These are phyloP conservation scores for Neoarthrinium moseri DNA, from an alignment of 2,329 filamentous ascomycete species.

Conservation along the genomic window DNA sequence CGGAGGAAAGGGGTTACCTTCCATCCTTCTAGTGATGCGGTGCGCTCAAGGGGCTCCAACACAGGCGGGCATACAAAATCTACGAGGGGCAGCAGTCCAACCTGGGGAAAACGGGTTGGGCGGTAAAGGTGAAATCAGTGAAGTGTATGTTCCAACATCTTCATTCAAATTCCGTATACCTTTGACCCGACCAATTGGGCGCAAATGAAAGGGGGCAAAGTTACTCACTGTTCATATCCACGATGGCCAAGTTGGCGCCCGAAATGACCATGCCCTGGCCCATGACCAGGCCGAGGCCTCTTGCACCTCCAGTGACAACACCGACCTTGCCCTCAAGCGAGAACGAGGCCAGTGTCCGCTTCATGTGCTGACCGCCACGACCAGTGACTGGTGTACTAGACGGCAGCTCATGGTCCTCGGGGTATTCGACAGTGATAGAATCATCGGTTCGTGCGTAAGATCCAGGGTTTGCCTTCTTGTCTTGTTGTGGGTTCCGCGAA, in stretches of 20 bases:
- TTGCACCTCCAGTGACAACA: constrained; percentile 85
- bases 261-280: constrained; percentile 86
- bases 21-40: not conserved
- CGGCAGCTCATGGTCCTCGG: constrained; percentile 71
- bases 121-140: not conserved
- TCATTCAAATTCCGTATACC: not conserved
- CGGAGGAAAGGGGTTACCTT: constrained; percentile 15
- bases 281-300: constrained; percentile 89
- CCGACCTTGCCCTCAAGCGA: constrained; percentile 81
- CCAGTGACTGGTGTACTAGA: constrained; percentile 69
- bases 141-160: not conserved
- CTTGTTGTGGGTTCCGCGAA: constrained; percentile 23
- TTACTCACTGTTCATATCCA: constrained; percentile 83
- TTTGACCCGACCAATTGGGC: not conserved
- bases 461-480: constrained; percentile 40
- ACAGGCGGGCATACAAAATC: too few relatives aligned
- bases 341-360: constrained; percentile 82
- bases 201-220: not conserved
- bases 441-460: constrained; percentile 79
- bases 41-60: too few relatives aligned
- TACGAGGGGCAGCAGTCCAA: too few relatives aligned
- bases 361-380: constrained; percentile 76
- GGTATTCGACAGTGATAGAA: constrained; percentile 75
- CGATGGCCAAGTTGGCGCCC: constrained; percentile 85
- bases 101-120: not conserved